Evolutionary conservation across 2,329 filamentous ascomycete genomes (phyloP), one percentile per base, ranked within the genome.

Genomic region (Cytospora leucostoma): DNA sequence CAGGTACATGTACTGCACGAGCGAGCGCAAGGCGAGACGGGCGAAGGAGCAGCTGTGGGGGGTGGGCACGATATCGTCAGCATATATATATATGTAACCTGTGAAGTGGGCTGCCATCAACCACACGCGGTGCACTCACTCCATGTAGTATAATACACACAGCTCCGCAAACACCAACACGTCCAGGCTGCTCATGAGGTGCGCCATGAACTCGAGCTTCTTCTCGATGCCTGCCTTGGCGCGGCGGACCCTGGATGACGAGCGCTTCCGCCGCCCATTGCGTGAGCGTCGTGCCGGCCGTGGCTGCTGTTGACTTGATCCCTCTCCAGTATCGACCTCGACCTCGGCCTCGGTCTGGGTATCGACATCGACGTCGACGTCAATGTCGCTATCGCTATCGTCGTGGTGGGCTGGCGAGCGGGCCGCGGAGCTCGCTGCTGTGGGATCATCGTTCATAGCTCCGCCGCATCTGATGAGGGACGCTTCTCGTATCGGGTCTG

Each of bases 101-200:
- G 19, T 17, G 51, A 35, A 51, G n/a, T 6, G 7, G 32, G 27
- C 37, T 50, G 34, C 12, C 15, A 17, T 17, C 17, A 44, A 2
- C 15, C 7, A 19, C 40, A n/a, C n/a, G 19, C n/a, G n/a, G 21
- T 50, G 50, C n/a, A 72, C 82, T 62, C 78, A 90, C 87, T 90
- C 88, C 83, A 90, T 86, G 73, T 89, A 90, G 72, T 90, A 90
- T 68, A 90, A 69, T 51, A 83, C 80, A 70, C 84, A 87, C 62
- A 90, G 77, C 76, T 90, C 86, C 49, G 82, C 84, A 72, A 87
- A 88, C 56, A 88, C 82, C 53, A 89, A 71, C 69, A 83, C 81
- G 75, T 90, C 87, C 64, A 90, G 77, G 66, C 81, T 84, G 70
- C 79, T 78, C 68, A 87, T 82, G 65, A 90, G 77, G 68, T 87